A percentile compares a stretch with the other conserved stretches of the same genome.
Conservation (phyloP, 768 basidiomycete species). For the Lactifluus volemus region DNA sequence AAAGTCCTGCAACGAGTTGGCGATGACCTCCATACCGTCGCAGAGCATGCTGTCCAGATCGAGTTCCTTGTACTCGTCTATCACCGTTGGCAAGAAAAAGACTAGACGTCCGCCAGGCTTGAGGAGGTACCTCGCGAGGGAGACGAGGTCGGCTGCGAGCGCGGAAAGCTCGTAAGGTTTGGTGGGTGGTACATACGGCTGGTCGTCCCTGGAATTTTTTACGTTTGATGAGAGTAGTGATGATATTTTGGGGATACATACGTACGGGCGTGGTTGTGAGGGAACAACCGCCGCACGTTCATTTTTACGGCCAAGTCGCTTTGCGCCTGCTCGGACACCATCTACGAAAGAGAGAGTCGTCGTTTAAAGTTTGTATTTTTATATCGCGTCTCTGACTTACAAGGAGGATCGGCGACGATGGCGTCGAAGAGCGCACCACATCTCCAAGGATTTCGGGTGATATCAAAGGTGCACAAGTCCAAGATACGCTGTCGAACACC, state of each 20-base stretch:
- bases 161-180: conserved; percentile 88
- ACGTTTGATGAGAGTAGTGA: background rate
- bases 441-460: conserved; percentile 86
- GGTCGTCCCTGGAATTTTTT: conserved; percentile 34
- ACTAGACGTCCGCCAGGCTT: conserved; percentile 84
- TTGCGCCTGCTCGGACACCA: conserved; percentile 85
- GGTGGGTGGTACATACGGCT: conserved; percentile 81
- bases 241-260: conserved; percentile 3
- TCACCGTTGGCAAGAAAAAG: conserved; percentile 91
- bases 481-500: conserved; percentile 63
- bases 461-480: conserved; percentile 85
- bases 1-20: conserved; percentile 88
- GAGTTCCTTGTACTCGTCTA: conserved; percentile 81
- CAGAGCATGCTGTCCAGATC: conserved; percentile 75
- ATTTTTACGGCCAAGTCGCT: conserved; percentile 65
- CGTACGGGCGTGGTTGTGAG: conserved; percentile 34
- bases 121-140: conserved; percentile 74
- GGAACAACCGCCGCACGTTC: conserved; percentile 27
- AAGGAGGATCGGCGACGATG: conserved; percentile 91
- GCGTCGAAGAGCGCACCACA: conserved; percentile 89
- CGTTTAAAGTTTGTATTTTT: background rate
- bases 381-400: conserved; percentile 38
- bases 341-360: conserved; percentile 37
- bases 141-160: conserved; percentile 72
- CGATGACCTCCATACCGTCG: conserved; percentile 80